phyloP scores from a whole-genome alignment of 169 alveolate species.

The Babesia bigemina region DNA sequence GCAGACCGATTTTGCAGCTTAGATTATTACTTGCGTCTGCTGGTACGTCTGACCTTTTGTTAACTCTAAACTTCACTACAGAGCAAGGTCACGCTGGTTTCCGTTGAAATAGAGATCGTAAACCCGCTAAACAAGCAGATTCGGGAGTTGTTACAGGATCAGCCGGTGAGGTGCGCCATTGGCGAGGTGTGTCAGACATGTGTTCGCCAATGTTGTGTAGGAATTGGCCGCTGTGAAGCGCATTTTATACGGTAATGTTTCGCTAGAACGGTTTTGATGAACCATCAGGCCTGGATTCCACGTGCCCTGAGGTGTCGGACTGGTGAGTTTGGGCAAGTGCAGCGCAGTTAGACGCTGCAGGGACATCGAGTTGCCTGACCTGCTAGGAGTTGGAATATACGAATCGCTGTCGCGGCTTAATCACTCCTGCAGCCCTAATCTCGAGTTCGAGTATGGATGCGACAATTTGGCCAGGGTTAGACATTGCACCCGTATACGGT shows the following conservation, averaged over 20 bases:
- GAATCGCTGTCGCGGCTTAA: conserved; percentile 49
- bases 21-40: conserved; percentile 32
- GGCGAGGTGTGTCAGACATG: conserved; percentile 15
- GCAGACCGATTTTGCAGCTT: conserved; percentile 16
- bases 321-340: not conserved
- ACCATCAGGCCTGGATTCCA: not conserved
- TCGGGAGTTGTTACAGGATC: not conserved
- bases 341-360: not conserved
- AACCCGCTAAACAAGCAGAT: conserved; percentile 39
- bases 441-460: conserved; percentile 46
- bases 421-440: conserved; percentile 65
- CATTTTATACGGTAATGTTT: conserved; percentile 6
- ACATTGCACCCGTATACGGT: not conserved
- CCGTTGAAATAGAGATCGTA: conserved; percentile 65
- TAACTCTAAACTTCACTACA: not conserved
- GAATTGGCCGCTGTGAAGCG: conserved; percentile 10
- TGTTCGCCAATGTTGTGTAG: not conserved
- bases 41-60: conserved; percentile 17
- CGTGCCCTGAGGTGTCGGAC: not conserved
- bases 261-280: not conserved
- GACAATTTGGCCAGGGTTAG: conserved; percentile 50
- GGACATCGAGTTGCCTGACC: conserved; percentile 57
- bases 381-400: conserved; percentile 58
- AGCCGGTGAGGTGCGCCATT: not conserved
- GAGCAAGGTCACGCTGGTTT: conserved; percentile 44